Evolutionary conservation across 306 rosid genomes (phyloP).

Genomic region (Cucurbita ficifolia): DNA sequence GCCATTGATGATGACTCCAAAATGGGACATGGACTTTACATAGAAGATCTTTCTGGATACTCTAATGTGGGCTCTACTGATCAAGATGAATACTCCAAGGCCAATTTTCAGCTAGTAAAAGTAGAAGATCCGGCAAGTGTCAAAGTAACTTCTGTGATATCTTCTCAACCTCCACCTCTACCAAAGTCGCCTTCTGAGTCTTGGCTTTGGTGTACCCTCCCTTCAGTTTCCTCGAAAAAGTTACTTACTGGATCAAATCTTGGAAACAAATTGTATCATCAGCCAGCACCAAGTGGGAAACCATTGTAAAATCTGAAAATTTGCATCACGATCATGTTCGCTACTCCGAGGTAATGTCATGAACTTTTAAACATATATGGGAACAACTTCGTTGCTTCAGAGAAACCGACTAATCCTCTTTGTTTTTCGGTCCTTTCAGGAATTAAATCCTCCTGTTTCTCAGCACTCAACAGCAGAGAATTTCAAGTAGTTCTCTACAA

Average conservation of each 20-base stretch:
- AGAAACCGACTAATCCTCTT: conserved; percentile 4
- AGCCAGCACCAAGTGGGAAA: conserved; percentile 69
- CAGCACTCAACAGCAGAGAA: conserved; percentile 39
- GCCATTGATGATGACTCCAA: conserved; percentile 13
- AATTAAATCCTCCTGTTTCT: conserved; percentile 37
- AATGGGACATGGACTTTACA: neutral
- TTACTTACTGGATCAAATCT: conserved; percentile 17
- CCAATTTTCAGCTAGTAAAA: conserved; percentile 19
- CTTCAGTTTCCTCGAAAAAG: conserved; percentile 36
- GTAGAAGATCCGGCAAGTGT: conserved; percentile 16
- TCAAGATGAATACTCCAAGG: conserved; percentile 11
- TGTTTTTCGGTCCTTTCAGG: conserved; percentile 32
- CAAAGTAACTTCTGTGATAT: conserved; percentile 10
- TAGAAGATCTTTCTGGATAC: neutral
- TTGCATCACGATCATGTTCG: conserved; percentile 55
- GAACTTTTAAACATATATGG: neutral
- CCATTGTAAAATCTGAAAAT: conserved; percentile 74
- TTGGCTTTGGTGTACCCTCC: conserved; percentile 81
- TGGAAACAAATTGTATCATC: conserved; percentile 16
- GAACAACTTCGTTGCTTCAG: neutral
- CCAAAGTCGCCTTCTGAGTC: conserved; percentile 94
- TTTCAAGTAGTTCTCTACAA: neutral
- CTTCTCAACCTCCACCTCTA: conserved; percentile 60
- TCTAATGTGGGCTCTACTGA: conserved; percentile 1
- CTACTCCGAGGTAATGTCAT: conserved; percentile 68